Percentiles rank a stretch among this genome's conserved stretches.
Conservation (phyloP, 169 alveolate genomes). For the Plasmodium adleri region DNA sequence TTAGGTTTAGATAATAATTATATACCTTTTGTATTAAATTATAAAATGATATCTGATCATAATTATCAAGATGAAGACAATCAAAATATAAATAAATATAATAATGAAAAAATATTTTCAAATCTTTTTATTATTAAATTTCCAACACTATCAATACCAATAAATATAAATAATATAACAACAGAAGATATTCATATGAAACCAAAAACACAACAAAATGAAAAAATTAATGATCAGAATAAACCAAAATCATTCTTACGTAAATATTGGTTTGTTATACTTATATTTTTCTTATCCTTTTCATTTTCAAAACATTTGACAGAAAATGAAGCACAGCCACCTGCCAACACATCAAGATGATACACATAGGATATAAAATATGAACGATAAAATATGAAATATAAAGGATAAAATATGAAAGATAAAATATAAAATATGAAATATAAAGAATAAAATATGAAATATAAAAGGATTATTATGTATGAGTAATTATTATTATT, state of each 20-base stretch:
- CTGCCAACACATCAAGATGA: neutral
- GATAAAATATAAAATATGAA: no score
- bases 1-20: slow-evolving; percentile 63
- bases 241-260: slow-evolving; percentile 63
- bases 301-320: slow-evolving; percentile 45
- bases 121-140: slow-evolving; percentile 20
- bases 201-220: slow-evolving; percentile 16
- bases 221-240: slow-evolving; percentile 6
- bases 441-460: no score
- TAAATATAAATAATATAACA: slow-evolving; percentile 18
- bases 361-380: neutral
- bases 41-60: neutral
- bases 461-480: no score
- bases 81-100: neutral
- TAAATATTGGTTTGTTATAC: slow-evolving; percentile 46
- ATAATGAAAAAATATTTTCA: slow-evolving; percentile 17
- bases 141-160: slow-evolving; percentile 27
- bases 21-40: slow-evolving; percentile 33
- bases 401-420: no score
- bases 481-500: no score
- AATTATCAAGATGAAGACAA: slow-evolving; percentile 15
- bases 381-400: no score
- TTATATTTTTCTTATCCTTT: slow-evolving; percentile 44
- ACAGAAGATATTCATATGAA: slow-evolving; percentile 22
- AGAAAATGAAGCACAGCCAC: slow-evolving; percentile 18